These are phyloP conservation scores for Tylopilus felleus DNA, from an alignment of 768 basidiomycete species.

Conservation along the genomic window DNA sequence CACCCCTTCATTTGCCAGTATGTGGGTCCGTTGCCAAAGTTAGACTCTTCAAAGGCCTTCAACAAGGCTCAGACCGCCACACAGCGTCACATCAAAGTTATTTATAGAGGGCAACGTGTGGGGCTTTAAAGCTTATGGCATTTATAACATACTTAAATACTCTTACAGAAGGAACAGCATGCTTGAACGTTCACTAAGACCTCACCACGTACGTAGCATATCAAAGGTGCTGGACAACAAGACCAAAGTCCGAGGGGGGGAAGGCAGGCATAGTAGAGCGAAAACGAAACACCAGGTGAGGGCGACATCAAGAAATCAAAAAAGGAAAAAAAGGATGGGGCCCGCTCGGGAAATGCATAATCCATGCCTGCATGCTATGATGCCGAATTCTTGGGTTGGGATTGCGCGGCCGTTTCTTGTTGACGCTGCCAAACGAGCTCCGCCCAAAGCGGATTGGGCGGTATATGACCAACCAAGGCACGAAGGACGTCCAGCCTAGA, in stretches of 20 bases:
- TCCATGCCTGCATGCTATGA: not conserved
- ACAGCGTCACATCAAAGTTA: no score
- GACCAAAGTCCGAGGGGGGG: not conserved
- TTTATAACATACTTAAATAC: conserved; percentile 20
- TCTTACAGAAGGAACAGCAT: conserved; percentile 22
- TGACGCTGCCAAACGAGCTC: conserved; percentile 87
- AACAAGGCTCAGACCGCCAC: no score
- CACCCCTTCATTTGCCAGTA: no score
- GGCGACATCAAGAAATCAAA: conserved; percentile 7
- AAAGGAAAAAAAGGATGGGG: not conserved
- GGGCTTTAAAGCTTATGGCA: conserved; percentile 7
- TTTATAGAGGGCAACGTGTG: not conserved
- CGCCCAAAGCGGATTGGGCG: conserved; percentile 90
- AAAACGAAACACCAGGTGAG: conserved; percentile 10
- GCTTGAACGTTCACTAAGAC: conserved; percentile 3
- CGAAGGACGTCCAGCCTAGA: conserved; percentile 81
- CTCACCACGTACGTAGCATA: conserved; percentile 17
- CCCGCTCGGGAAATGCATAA: not conserved
- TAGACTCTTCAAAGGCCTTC: no score
- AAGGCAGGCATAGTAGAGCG: not conserved
- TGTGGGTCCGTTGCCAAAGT: no score
- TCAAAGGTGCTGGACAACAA: not conserved
- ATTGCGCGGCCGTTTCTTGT: conserved; percentile 37
- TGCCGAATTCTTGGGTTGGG: not conserved
- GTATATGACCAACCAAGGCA: conserved; percentile 84